A percentile compares a stretch with the other conserved stretches of the same genome.
Evolutionary conservation across 2,329 filamentous ascomycete genomes (phyloP).

Genomic region (Trichoderma sp.): DNA sequence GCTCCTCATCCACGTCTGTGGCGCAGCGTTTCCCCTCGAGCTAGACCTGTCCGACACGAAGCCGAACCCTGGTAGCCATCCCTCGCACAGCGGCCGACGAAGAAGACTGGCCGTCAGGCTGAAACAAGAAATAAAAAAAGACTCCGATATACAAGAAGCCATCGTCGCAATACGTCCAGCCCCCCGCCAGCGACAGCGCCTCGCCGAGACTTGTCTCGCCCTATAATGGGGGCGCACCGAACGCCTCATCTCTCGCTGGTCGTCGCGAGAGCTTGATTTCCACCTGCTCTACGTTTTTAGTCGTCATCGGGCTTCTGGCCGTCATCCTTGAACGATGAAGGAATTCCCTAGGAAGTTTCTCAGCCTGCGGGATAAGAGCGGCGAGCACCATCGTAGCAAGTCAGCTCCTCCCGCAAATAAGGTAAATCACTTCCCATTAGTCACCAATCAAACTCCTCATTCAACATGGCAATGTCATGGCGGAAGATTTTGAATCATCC

Average conservation of each 20-base stretch:
- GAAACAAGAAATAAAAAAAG: neutral
- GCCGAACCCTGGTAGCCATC: neutral
- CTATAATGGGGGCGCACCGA: conserved; percentile 19
- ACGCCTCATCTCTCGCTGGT: conserved; percentile 33
- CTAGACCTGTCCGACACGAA: neutral
- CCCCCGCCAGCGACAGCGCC: conserved; percentile 13
- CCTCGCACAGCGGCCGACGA: neutral
- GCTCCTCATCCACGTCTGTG: neutral
- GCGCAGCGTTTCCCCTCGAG: conserved; percentile 1
- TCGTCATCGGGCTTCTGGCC: conserved; percentile 8
- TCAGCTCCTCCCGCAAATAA: conserved; percentile 49
- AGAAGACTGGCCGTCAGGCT: neutral
- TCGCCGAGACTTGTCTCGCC: conserved; percentile 17
- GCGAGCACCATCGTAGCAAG: conserved; percentile 51
- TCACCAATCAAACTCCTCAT: neutral
- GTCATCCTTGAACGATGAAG: conserved; percentile 45
- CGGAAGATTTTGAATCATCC: neutral
- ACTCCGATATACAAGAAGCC: neutral
- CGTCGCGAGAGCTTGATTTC: conserved; percentile 28
- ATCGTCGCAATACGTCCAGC: neutral
- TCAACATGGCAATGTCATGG: neutral
- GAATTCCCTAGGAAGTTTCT: conserved; percentile 63
- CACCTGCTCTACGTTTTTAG: conserved; percentile 7
- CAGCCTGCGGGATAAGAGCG: conserved; percentile 65
- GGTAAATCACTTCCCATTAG: conserved; percentile 19